A percentile compares a stretch with the other conserved stretches of the same genome.
Conservation (phyloP, 768 basidiomycete genomes). For the Daedaleopsis sinensis region DNA sequence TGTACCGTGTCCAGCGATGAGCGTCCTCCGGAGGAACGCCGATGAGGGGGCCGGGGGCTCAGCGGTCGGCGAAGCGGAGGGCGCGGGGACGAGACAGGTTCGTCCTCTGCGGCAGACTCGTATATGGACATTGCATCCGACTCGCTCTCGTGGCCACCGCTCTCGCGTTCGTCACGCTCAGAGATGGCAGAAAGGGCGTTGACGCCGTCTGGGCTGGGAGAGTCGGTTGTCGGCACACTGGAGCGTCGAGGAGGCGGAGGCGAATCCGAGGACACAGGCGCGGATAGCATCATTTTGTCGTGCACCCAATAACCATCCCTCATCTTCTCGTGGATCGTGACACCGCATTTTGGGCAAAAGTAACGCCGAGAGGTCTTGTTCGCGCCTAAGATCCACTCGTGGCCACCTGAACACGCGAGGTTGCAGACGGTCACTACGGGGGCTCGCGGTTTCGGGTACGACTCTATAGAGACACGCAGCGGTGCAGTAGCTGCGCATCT, state of each 20-base stretch:
- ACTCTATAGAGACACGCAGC: slow-evolving; percentile 2
- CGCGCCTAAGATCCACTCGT: slow-evolving; percentile 7
- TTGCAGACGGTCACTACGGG: slow-evolving; percentile 5
- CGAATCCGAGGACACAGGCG: not conserved
- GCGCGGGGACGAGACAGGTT: not conserved
- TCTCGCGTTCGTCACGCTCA: not conserved
- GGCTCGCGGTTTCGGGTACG: slow-evolving; percentile 11
- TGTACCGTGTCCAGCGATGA: not conserved
- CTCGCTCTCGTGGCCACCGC: not conserved
- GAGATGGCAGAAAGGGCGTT: not conserved
- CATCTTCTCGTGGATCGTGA: slow-evolving; percentile 15
- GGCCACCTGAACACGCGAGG: slow-evolving; percentile 1
- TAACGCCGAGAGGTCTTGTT: slow-evolving; percentile 15
- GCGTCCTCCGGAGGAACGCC: slow-evolving; percentile 13
- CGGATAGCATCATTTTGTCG: not conserved
- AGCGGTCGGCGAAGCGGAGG: not conserved
- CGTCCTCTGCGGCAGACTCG: slow-evolving; percentile 9
- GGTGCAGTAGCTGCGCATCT: not conserved
- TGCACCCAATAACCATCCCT: slow-evolving; percentile 10
- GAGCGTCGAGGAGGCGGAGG: not conserved
- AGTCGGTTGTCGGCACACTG: not conserved
- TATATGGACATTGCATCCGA: slow-evolving; percentile 2
- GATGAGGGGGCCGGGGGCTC: not conserved
- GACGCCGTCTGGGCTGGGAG: not conserved
- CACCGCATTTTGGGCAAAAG: slow-evolving; percentile 6